Conservation (phyloP, 2,329 filamentous ascomycete genomes). For the Bipolaris bicolor region DNA sequence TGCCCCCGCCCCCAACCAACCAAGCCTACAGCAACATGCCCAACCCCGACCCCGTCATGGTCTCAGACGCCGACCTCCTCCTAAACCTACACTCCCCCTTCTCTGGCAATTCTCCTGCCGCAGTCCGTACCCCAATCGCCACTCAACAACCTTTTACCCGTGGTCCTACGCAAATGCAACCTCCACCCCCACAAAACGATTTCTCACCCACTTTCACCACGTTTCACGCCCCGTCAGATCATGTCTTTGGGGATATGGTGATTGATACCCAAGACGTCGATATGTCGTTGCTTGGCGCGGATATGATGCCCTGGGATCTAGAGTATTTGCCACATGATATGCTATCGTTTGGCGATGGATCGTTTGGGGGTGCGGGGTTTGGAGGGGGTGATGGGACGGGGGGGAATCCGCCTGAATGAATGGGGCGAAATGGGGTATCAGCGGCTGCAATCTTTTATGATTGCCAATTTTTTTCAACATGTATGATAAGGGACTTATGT, state of each 20-base stretch:
- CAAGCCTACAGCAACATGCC: constrained; percentile 30
- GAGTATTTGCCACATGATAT: constrained; percentile 74
- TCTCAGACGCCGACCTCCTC: constrained; percentile 56
- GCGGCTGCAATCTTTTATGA: no score
- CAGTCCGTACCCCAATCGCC: constrained; percentile 20
- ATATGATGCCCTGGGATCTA: constrained; percentile 73
- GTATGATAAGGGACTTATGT: no score
- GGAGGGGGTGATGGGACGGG: constrained; percentile 7
- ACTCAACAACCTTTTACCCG: constrained; percentile 28
- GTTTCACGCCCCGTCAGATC: constrained; percentile 36
- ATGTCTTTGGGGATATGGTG: constrained; percentile 62
- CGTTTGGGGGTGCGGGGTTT: constrained; percentile 11
- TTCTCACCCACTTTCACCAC: constrained; percentile 36
- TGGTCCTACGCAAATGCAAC: constrained; percentile 12
- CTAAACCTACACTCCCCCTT: constrained; percentile 59
- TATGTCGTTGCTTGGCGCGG: constrained; percentile 70
- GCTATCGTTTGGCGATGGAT: constrained; percentile 50
- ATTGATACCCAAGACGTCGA: constrained; percentile 81
- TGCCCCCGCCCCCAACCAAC: constrained; percentile 44
- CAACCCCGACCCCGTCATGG: constrained; percentile 44
- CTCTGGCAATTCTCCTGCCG: constrained; percentile 32
- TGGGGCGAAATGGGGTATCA: not conserved
- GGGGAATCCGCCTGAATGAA: not conserved
- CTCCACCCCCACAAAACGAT: constrained; percentile 15
- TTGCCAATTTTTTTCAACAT: no score